Conservation (phyloP, 805 yeast genomes). For the Lachancea sp. region DNA sequence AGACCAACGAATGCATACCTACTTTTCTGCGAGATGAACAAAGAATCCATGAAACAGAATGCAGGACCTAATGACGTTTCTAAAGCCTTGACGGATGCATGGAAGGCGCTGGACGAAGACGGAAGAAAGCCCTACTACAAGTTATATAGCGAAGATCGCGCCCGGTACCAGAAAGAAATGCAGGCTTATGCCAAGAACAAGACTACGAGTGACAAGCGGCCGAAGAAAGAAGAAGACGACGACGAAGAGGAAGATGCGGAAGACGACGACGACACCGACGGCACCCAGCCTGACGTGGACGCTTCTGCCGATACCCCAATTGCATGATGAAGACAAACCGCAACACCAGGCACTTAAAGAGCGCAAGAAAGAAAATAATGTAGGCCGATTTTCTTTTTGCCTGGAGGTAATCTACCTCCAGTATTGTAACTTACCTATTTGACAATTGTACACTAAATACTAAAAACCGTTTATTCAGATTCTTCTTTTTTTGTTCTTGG, state of each 20-base stretch:
- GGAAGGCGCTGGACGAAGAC: conserved; percentile 69
- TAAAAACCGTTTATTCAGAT: conserved; percentile 5
- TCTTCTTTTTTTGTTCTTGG: conserved; percentile 46
- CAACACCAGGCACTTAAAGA: neutral
- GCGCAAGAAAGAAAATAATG: neutral
- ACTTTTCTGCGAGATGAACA: conserved; percentile 80
- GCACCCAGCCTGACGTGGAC: conserved; percentile 11
- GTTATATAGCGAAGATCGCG: conserved; percentile 70
- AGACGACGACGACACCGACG: conserved; percentile 15
- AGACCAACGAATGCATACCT: conserved; percentile 88
- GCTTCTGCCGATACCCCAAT: conserved; percentile 7
- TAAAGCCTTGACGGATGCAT: conserved; percentile 72
- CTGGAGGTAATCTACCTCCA: too few relatives aligned
- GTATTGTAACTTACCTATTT: neutral
- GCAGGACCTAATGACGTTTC: conserved; percentile 63
- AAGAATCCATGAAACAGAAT: conserved; percentile 59
- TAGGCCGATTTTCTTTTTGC: neutral
- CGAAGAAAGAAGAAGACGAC: conserved; percentile 15
- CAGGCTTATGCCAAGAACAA: conserved; percentile 36
- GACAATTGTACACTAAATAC: conserved; percentile 1
- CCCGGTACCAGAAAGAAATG: conserved; percentile 70
- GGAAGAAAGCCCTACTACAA: conserved; percentile 68
- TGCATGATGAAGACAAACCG: conserved; percentile 5
- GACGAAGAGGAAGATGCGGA: conserved; percentile 19
- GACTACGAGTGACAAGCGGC: conserved; percentile 14